Conservation (phyloP, 371 early-diverging fungal species). For the Rhizopus sp. region DNA sequence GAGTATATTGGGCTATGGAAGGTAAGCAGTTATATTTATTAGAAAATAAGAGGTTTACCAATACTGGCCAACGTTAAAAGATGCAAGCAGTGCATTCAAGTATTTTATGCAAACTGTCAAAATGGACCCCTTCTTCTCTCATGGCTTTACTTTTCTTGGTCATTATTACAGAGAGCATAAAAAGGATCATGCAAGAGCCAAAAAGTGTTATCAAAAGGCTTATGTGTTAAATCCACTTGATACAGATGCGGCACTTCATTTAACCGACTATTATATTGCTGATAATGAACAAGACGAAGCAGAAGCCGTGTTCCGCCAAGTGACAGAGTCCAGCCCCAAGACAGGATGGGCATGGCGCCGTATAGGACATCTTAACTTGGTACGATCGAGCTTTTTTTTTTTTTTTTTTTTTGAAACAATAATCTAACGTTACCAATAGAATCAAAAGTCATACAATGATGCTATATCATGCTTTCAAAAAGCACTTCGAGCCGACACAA, state of each 20-base stretch:
- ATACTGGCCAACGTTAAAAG: constrained; percentile 16
- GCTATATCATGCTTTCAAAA: constrained; percentile 85
- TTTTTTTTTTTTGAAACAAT: constrained; percentile 2
- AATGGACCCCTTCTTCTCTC: constrained; percentile 63
- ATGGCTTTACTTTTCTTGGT: constrained; percentile 80
- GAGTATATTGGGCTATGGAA: constrained; percentile 80
- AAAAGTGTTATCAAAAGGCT: constrained; percentile 82
- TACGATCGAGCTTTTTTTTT: constrained; percentile 20
- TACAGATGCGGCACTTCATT: constrained; percentile 65
- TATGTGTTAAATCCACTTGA: constrained; percentile 68
- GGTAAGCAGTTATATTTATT: constrained; percentile 37
- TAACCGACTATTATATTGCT: constrained; percentile 64
- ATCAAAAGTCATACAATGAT: constrained; percentile 47
- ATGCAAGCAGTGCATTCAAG: constrained; percentile 64
- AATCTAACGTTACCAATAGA: constrained; percentile 19
- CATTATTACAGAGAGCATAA: constrained; percentile 75
- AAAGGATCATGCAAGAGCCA: constrained; percentile 66
- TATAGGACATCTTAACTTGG: constrained; percentile 76
- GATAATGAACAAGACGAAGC: constrained; percentile 59
- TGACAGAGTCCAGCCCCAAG: constrained; percentile 45
- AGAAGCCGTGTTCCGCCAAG: constrained; percentile 52
- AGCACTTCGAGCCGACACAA: constrained; percentile 71
- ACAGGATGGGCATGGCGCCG: constrained; percentile 81
- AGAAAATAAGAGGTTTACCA: background rate
- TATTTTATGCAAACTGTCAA: constrained; percentile 77